Evolutionary conservation across 1,284 basidiomycete species (phyloP).

Genomic region (Sanguinoderma infundibulare): DNA sequence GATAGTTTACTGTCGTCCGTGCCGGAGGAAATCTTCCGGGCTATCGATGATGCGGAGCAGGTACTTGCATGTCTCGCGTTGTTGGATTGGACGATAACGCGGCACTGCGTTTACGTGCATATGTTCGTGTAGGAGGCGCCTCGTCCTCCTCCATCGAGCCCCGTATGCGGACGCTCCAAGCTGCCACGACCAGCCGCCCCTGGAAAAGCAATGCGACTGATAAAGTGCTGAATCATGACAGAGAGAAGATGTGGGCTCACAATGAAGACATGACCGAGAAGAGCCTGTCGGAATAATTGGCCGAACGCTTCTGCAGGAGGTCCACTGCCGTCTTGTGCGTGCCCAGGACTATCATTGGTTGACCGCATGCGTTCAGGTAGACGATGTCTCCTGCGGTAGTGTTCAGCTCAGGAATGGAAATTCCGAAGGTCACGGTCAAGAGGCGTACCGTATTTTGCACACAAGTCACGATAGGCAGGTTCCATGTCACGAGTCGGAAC

Average conservation of each 20-base stretch:
- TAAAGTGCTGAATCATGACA: background rate
- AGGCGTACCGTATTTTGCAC: background rate
- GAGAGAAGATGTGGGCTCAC: background rate
- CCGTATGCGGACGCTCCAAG: too few species aligned
- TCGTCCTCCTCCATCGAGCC: conserved; percentile 5
- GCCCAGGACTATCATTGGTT: conserved; percentile 22
- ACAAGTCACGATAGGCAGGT: background rate
- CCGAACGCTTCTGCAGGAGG: conserved; percentile 46
- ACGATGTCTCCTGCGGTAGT: conserved; percentile 16
- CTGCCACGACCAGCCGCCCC: conserved; percentile 3
- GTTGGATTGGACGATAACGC: conserved; percentile 8
- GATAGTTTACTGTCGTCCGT: conserved; percentile 10
- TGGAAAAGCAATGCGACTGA: background rate
- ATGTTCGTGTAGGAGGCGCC: conserved; percentile 14
- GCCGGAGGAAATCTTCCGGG: conserved; percentile 9
- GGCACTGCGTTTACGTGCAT: conserved; percentile 5
- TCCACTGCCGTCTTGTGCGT: conserved; percentile 34
- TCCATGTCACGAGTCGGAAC: conserved; percentile 3
- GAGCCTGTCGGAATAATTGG: conserved; percentile 23
- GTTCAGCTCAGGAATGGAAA: background rate
- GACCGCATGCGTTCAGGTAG: conserved; percentile 14
- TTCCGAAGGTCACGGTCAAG: background rate
- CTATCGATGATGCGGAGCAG: conserved; percentile 5
- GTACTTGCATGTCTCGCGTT: conserved; percentile 8
- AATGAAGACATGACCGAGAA: conserved; percentile 11